Evolutionary conservation across 2,329 filamentous ascomycete genomes (phyloP).

Genomic region (Arthrobotrys sphaeroides): DNA sequence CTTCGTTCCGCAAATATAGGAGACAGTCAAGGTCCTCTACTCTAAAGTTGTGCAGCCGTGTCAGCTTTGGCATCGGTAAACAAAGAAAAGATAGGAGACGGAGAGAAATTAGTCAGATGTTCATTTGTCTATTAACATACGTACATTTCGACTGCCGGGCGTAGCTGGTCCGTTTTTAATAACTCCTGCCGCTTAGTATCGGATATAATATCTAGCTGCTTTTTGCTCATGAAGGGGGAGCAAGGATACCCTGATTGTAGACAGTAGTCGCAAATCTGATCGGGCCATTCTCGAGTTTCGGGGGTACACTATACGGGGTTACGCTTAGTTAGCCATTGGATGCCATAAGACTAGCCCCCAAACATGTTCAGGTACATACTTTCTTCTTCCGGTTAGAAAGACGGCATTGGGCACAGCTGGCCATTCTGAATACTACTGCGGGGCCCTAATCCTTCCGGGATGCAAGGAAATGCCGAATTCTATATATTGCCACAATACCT

Average conservation of each 20-base stretch:
- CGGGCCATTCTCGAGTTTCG: background rate
- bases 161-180: background rate
- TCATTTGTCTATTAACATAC: background rate
- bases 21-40: background rate
- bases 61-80: too few relatives aligned
- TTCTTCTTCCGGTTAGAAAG: background rate
- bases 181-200: background rate
- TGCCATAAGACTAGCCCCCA: background rate
- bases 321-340: background rate
- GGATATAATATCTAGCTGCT: background rate
- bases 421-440: background rate
- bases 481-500: too few relatives aligned
- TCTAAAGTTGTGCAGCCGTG: background rate
- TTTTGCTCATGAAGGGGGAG: background rate
- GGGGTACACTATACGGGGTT: background rate
- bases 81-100: background rate
- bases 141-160: background rate
- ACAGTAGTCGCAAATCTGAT: background rate
- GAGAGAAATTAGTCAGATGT: too few relatives aligned
- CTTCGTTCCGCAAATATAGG: background rate
- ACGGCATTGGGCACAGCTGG: conserved; percentile 1
- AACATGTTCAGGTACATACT: background rate
- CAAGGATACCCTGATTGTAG: background rate
- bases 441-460: too few relatives aligned
- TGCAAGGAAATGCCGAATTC: too few relatives aligned